Evolutionary conservation across 2,329 filamentous ascomycete genomes (phyloP), one percentile per base, ranked within the genome.

Genomic region (Aspergillus aculeatinus): DNA sequence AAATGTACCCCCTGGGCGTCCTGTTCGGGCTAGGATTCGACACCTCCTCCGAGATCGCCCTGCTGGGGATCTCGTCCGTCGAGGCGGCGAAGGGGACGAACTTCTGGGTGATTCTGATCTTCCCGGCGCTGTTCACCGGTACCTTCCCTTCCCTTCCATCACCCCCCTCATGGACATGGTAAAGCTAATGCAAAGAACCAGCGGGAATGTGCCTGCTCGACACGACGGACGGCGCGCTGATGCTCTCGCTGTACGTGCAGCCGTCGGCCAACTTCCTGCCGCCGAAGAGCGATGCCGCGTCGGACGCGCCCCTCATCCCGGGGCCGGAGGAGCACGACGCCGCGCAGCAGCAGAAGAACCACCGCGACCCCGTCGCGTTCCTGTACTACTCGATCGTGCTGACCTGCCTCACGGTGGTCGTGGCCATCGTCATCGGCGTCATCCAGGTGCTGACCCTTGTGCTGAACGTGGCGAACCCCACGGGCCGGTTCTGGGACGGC

Each of bases 121-220:
- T 97, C 60, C 95, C 95, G 0, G 75, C 94, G 1, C 79, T 98
- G 0, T 98, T 98, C 70, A 97, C 94, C 0, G 85, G 89, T 89
- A 75, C 72, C 81, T 71, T 14, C 16, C 72, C 81, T 71, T 14
- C 16, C 21, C 21, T 4, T 16, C 25, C 5, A 19, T 0, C 14
- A 39, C 11, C 5, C 10, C 4, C 1, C 27, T 16, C 14, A 3
- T 10, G 12, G 11, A 25, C 23, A 23, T 58, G 53, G 56, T 21
- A 23, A 49, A 57, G 1, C n/a, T 2, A 14, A 35, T 14, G 33
- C 25, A 7, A 2, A 9, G 10, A 2, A 2, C 11, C 11, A 89
- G 91, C 90, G 0, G 95, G 92, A 60, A 98, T 99, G 95, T 97
- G 93, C 74, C 83, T 98, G 23, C 81, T 98, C 5, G 95, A 98